Evolutionary conservation across 1,284 basidiomycete genomes (phyloP), one percentile per base, ranked within the genome.

Genomic region (Erythrobasidium hasegawianum): DNA sequence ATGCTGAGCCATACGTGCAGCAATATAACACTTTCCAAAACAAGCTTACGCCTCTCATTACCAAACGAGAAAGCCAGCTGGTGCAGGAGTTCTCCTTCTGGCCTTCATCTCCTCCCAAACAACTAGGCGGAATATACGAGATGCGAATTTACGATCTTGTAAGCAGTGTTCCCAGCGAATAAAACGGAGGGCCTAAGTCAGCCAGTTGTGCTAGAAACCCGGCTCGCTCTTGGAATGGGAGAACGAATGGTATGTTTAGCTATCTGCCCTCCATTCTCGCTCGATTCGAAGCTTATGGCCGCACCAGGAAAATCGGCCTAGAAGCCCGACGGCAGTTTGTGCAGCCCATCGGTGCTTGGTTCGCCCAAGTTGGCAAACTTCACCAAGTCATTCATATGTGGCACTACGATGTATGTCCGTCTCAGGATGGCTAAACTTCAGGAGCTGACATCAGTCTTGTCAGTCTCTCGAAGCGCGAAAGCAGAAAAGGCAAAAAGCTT

Each of bases 21-120:
- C 60, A 61, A 45, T 59, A 65, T 24, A 27, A 41, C 8, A 41
- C 41, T 18, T 68, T 70, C 26, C 45, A 38, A 40, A 38, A 39
- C 7, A 56, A 59, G 27, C 24, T 68, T 9, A 47, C 41, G 33
- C 69, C 69, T 16, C 82, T 95, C 59, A 13, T 71, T 8, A 26
- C 43, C 16, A 45, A 54, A 24, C 59, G 72, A 8, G 64, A 16
- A 14, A 59, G 65, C 24, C 67, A 73, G 59, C 68, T 76, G 47
- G 86, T 86, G 71, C 90, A 92, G 76, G 94, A 97, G 77, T 97
- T 97, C 78, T 89, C 89, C 0, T 94, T 96, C 80, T 86, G 92
- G 77, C 90, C 91, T 1, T 90, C 90, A 2, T 84, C 88, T 14
- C 90, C 92, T 29, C 90, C 91, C 1, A 87, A 84, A 72, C 81